Percentiles rank a stretch among this genome's conserved stretches.
These are phyloP conservation scores for Hylodesmum podocarpum DNA, from an alignment of 306 rosid species.

Conservation along the genomic window DNA sequence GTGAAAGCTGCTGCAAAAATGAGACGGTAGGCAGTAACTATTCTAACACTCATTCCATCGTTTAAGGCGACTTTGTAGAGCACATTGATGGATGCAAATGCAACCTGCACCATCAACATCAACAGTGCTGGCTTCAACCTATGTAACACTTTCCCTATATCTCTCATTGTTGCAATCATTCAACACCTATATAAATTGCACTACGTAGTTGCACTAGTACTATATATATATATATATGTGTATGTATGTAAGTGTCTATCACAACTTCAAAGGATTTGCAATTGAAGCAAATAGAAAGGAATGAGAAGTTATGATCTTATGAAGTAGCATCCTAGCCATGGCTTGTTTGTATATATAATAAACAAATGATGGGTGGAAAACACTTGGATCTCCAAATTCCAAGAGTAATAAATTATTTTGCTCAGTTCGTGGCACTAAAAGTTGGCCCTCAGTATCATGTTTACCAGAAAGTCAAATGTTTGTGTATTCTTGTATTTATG, in stretches of 20 bases:
- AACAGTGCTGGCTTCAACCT: conserved; percentile 40
- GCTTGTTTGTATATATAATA: conserved; percentile 2
- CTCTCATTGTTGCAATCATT: conserved; percentile 16
- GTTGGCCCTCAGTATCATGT: not conserved
- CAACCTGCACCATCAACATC: conserved; percentile 45
- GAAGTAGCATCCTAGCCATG: not conserved
- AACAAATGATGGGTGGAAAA: not conserved
- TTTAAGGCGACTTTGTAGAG: conserved; percentile 36
- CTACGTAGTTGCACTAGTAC: too few species aligned
- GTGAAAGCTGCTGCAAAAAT: conserved; percentile 43
- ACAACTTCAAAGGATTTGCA: not conserved
- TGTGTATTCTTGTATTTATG: not conserved
- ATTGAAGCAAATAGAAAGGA: not conserved
- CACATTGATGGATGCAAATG: conserved; percentile 33
- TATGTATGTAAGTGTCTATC: too few species aligned
- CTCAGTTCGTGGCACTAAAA: not conserved
- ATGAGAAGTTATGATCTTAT: not conserved
- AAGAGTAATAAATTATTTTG: not conserved
- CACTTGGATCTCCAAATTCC: not conserved
- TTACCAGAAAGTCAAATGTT: not conserved
- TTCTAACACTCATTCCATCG: conserved; percentile 41
- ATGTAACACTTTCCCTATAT: conserved; percentile 4
- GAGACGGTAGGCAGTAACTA: conserved; percentile 51
- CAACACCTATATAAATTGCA: not conserved
- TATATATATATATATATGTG: not conserved